Base-by-base conservation (phyloP, 148 eudicot species). In the Vaccinium corymbosum region DNA sequence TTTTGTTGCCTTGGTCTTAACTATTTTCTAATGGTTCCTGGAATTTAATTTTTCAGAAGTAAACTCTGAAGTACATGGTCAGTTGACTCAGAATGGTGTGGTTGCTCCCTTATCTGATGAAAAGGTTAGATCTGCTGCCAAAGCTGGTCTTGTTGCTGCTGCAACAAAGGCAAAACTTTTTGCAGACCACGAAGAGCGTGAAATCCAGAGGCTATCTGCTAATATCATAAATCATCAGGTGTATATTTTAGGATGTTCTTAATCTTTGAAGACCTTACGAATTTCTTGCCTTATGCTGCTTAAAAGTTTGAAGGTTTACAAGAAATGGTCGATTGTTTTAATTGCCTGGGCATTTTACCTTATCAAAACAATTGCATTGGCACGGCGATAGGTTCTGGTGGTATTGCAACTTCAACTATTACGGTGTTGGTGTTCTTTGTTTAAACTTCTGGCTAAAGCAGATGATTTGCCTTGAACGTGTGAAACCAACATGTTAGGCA, bases 101-200 rank as follows among this genome's bases (percentile, higher is more conserved):
- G 91, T 80, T 82, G 85, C 86, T 79, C 78, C 93, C 50, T 80
- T 94, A 73, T 87, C 94, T 87, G 83, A 85, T 86, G 98, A 91
- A 81, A 93, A 89, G 88, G 94, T 93, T 81, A 92, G 83, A 80
- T 85, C 82, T 86, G 98, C 98, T 80, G 95, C 93, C 79, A 93
- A 90, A 89, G 94, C 92, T 86, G 98, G 98, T 85, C 94, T 96
- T 84, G 87, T 93, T 89, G 98, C 98, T 80, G 98, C 98, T 7
- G 92, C 98, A 80, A 86, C 93, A 22, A 96, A 96, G 88, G 95
- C 98, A 82, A 96, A 96, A 84, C 85, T 96, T 66, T 96, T 94
- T 88, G 97, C 98, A 81, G 98, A 96, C 80, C 98, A 96, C 73
- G 98, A 96, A 91, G 98, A 96, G 78, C 93, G 98, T 53, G 98